A percentile compares a stretch with the other conserved stretches of the same genome.
phyloP scores from a whole-genome alignment of 805 yeast genomes.

The Candida patagonica region DNA sequence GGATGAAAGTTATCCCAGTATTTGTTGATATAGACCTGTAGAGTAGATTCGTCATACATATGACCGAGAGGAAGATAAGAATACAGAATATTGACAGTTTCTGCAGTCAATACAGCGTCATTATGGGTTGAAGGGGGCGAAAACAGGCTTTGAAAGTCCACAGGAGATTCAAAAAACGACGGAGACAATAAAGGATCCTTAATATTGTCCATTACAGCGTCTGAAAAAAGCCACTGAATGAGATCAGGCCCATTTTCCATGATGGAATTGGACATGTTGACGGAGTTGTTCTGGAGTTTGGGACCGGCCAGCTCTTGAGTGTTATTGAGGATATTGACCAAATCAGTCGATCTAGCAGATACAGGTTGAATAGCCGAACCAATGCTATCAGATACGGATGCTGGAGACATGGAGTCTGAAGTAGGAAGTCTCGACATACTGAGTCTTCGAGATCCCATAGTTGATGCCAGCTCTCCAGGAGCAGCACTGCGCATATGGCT shows the following conservation, averaged over 20 bases:
- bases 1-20: constrained; percentile 57
- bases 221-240: constrained; percentile 30
- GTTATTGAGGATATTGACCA: too few species aligned
- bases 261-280: background rate
- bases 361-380: too few species aligned
- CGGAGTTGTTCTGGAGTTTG: too few species aligned
- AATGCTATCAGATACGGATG: too few species aligned
- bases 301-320: too few species aligned
- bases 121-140: constrained; percentile 30
- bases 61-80: constrained; percentile 23
- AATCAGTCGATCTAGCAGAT: too few species aligned
- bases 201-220: constrained; percentile 23
- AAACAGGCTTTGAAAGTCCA: constrained; percentile 32
- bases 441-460: background rate
- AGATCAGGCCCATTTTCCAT: constrained; percentile 19
- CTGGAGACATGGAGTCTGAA: too few species aligned
- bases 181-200: constrained; percentile 22
- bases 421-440: background rate
- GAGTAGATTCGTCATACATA: constrained; percentile 31
- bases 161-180: constrained; percentile 28
- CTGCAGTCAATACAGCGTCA: constrained; percentile 27
- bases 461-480: background rate
- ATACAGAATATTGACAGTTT: constrained; percentile 21
- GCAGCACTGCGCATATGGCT: background rate
- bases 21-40: constrained; percentile 22